Evolutionary conservation across 352 stramenopile genomes (phyloP), one percentile per base, ranked within the genome.

Genomic region (Aphanomyces stellatus): DNA sequence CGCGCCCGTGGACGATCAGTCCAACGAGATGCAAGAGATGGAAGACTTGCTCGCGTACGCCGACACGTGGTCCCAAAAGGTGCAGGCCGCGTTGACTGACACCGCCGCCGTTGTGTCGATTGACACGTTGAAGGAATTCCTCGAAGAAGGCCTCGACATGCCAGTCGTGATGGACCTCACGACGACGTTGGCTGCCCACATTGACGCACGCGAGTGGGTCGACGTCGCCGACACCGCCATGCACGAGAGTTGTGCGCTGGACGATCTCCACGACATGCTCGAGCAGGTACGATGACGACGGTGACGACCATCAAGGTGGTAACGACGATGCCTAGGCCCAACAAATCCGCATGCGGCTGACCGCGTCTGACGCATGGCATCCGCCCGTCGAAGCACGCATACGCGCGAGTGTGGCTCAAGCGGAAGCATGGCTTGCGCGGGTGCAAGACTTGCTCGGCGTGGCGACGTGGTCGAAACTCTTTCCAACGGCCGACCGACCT

Each of bases 91-190:
- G n/a, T 90, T 95, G 41, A 82, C 91, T 69, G 60, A 64, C 27
- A 6, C 42, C 2, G 81, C 91, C 53, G n/a, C n/a, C n/a, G n/a
- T n/a, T n/a, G 82, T 93, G 4, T 70, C 80, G 1, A 62, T 95
- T n/a, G 68, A 78, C 11, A 76, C 79, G n/a, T 49, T 95, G 25
- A 88, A 89, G 37, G 84, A 91, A 8, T 76, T 93, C 1, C 67
- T 88, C 60, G 81, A 91, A 34, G 87, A 93, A 69, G 85, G 82
- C 0, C 82, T 80, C 43, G 83, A 91, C 8, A 93, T 95, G 72
- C 87, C 87, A n/a, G 82, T 95, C 27, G 71, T 93, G 5, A 93
- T 95, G 87, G 87, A 93, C n/a, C 85, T 93, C 42, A 81, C 88
- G 31, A 85, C 84, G 48, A 90, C 74, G 57, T 67, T 95, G 4